phyloP scores from a whole-genome alignment of 139 green algal species.

The Micractinium conductrix region DNA sequence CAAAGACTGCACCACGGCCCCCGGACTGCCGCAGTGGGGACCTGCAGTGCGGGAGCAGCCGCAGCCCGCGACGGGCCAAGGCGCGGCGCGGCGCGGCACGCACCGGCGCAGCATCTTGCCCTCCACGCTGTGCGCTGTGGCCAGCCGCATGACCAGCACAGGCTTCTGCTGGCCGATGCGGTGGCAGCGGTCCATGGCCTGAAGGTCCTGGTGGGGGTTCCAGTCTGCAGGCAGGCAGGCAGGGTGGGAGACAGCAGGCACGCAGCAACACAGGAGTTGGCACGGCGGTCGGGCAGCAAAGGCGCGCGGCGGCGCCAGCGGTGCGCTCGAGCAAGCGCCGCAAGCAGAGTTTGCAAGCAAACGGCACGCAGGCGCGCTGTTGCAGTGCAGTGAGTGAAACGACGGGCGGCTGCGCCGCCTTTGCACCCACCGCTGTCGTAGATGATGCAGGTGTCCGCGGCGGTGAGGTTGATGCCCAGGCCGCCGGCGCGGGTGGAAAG shows the following conservation, averaged over 20 bases:
- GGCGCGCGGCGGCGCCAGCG: too few species aligned
- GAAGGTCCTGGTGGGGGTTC: constrained; percentile 87
- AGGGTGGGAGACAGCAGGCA: too few species aligned
- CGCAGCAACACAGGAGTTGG: not conserved
- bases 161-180: constrained; percentile 97
- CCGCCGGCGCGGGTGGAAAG: constrained; percentile 96
- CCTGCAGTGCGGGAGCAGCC: too few species aligned
- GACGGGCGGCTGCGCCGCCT: too few species aligned
- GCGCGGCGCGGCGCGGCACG: too few species aligned
- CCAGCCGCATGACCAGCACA: constrained; percentile 95
- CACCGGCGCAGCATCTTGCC: constrained; percentile 85
- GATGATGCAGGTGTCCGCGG: constrained; percentile 95
- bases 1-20: not conserved
- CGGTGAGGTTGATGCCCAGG: constrained; percentile 95
- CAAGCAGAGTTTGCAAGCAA: not conserved
- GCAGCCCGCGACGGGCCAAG: too few species aligned
- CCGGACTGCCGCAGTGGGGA: too few species aligned
- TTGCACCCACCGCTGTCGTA: constrained; percentile 77
- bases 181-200: constrained; percentile 98
- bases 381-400: too few species aligned
- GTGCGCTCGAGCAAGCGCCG: too few species aligned
- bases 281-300: too few species aligned
- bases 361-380: too few species aligned
- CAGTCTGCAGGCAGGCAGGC: constrained; percentile 65
- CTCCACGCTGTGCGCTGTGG: constrained; percentile 94